Conservation (phyloP, 208 protist genomes). For the Leptomonas pyrrhocoris region DNA sequence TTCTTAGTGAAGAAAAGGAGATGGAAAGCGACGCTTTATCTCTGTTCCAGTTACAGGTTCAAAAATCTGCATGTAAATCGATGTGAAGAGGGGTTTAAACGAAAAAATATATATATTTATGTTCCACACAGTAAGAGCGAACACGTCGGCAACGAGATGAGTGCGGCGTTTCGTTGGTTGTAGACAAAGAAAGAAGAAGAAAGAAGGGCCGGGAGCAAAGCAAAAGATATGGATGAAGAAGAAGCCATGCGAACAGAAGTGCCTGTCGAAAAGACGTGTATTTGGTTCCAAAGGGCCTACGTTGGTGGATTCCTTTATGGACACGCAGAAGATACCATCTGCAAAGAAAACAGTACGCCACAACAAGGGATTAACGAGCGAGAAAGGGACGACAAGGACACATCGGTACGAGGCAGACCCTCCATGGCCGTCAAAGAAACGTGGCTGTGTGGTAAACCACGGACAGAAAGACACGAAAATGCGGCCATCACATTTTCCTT, state of each 20-base stretch:
- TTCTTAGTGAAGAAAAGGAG: constrained; percentile 9
- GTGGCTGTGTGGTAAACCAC: background rate
- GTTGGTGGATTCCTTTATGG: too few species aligned
- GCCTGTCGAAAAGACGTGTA: background rate
- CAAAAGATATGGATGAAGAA: constrained; percentile 13
- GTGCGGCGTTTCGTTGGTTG: background rate
- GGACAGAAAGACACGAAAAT: background rate
- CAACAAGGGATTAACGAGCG: too few species aligned
- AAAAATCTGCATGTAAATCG: constrained; percentile 15
- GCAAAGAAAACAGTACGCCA: too few species aligned
- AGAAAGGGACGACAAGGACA: too few species aligned
- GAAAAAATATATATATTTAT: constrained; percentile 6
- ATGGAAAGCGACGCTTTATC: background rate
- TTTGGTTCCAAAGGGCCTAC: too few species aligned
- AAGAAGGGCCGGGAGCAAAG: background rate
- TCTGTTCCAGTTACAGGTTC: constrained; percentile 11
- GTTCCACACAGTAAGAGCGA: constrained; percentile 2
- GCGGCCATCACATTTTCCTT: background rate
- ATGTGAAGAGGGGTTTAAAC: constrained; percentile 9
- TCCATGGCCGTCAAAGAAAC: too few species aligned
- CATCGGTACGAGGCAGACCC: too few species aligned
- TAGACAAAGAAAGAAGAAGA: constrained; percentile 19
- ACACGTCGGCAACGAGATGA: background rate
- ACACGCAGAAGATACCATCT: too few species aligned
- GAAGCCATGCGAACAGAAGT: background rate